A percentile compares a stretch with the other conserved stretches of the same genome.
Conservation (phyloP, 2,329 filamentous ascomycete species). For the Xylariales sp. region DNA sequence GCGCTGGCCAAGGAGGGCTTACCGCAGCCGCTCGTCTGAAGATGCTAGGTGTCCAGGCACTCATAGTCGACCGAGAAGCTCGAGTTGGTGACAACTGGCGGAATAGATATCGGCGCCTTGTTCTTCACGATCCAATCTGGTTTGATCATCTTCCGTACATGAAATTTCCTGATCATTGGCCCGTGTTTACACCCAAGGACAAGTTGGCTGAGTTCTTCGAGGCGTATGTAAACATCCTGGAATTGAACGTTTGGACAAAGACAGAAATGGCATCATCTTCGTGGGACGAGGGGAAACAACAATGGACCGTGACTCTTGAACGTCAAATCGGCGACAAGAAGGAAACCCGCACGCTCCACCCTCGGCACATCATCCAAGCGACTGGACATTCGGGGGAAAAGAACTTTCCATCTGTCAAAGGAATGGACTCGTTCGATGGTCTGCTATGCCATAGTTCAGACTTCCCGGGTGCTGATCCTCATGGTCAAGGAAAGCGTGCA, state of each 20-base stretch:
- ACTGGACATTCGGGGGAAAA: conserved; percentile 67
- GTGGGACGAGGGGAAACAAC: conserved; percentile 43
- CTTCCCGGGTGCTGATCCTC: neutral
- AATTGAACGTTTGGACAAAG: conserved; percentile 62
- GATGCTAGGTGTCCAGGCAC: conserved; percentile 48
- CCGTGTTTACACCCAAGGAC: conserved; percentile 67
- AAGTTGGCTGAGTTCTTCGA: conserved; percentile 68
- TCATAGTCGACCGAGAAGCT: conserved; percentile 56
- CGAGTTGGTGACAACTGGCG: conserved; percentile 62
- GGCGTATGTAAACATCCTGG: conserved; percentile 58
- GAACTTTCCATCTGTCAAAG: conserved; percentile 53
- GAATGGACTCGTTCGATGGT: conserved; percentile 47
- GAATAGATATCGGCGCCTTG: conserved; percentile 57
- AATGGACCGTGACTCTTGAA: conserved; percentile 46
- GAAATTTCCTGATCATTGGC: conserved; percentile 60
- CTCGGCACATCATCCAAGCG: conserved; percentile 60
- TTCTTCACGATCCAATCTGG: conserved; percentile 64
- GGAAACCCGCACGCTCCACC: conserved; percentile 51
- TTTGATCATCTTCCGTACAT: conserved; percentile 60
- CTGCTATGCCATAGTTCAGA: conserved; percentile 47
- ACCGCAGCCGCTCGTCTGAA: conserved; percentile 54
- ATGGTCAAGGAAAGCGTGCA: conserved; percentile 40
- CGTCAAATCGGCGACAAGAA: conserved; percentile 20
- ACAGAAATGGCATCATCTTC: conserved; percentile 42
- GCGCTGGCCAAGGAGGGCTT: conserved; percentile 52